A percentile compares a stretch with the other conserved stretches of the same genome.
Evolutionary conservation across 768 basidiomycete genomes (phyloP).

Genomic region (Suillus hirtellus): DNA sequence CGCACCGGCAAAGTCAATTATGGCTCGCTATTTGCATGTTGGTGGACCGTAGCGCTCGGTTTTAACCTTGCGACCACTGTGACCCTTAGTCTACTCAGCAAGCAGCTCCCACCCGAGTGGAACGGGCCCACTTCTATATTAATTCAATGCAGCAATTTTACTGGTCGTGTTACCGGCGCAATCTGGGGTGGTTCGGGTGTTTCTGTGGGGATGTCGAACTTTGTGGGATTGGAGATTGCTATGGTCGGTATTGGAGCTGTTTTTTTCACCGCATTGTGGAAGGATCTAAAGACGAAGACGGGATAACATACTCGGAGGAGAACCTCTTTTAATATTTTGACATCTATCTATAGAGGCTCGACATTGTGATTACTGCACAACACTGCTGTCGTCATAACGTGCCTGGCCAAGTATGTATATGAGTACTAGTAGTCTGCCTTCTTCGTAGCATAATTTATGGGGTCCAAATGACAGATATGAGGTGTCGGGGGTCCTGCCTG

Average conservation of each 20-base stretch:
- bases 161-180: slow-evolving; percentile 64
- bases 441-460: background rate
- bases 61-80: slow-evolving; percentile 73
- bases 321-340: too few relatives aligned
- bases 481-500: background rate
- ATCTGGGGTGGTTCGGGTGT: slow-evolving; percentile 68
- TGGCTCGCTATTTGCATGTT: slow-evolving; percentile 45
- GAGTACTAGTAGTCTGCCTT: too few relatives aligned
- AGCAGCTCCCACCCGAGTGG: slow-evolving; percentile 66
- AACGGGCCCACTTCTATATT: slow-evolving; percentile 54
- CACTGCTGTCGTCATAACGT: too few relatives aligned
- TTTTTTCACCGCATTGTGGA: slow-evolving; percentile 60
- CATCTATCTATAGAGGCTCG: too few relatives aligned
- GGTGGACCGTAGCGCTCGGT: slow-evolving; percentile 60
- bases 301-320: slow-evolving; percentile 35
- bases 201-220: slow-evolving; percentile 55
- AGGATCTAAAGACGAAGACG: slow-evolving; percentile 61
- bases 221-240: slow-evolving; percentile 59
- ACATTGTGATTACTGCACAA: too few relatives aligned
- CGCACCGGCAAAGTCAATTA: slow-evolving; percentile 42
- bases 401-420: too few relatives aligned
- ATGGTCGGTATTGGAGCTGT: slow-evolving; percentile 59
- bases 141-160: slow-evolving; percentile 71
- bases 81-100: slow-evolving; percentile 65
- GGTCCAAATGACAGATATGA: background rate